Conservation (phyloP, 345 rosid species). For the Eucalyptus brandiana region DNA sequence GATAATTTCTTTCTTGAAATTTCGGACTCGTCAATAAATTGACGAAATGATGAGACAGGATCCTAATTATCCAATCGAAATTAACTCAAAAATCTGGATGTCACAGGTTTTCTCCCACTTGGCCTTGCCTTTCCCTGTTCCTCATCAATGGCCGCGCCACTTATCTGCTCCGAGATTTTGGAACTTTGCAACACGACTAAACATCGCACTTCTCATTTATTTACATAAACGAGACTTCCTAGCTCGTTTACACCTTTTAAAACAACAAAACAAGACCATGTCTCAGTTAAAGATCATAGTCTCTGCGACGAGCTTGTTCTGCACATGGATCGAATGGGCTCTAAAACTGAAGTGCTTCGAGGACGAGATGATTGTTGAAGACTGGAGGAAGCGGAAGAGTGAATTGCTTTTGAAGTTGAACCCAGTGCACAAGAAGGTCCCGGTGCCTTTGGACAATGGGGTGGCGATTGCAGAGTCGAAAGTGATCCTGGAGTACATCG, state of each 20-base stretch:
- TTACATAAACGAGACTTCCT: neutral
- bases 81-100: too few species aligned
- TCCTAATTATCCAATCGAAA: too few species aligned
- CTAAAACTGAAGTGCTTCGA: slow-evolving; percentile 6
- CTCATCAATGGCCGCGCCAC: neutral
- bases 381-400: slow-evolving; percentile 2
- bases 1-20: too few species aligned
- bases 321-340: slow-evolving; percentile 11
- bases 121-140: neutral
- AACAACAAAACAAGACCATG: neutral
- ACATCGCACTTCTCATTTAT: neutral
- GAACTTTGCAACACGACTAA: neutral
- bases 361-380: slow-evolving; percentile 2
- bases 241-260: neutral
- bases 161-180: neutral
- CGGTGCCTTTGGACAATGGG: neutral
- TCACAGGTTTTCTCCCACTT: neutral
- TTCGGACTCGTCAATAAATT: too few species aligned
- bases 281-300: neutral
- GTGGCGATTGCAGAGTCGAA: neutral
- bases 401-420: slow-evolving; percentile 1
- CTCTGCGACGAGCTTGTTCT: neutral
- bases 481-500: slow-evolving; percentile 6
- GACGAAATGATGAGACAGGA: too few species aligned
- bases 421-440: slow-evolving; percentile 11